Conservation (phyloP, 441 rosid species). For the Populus hybrid region DNA sequence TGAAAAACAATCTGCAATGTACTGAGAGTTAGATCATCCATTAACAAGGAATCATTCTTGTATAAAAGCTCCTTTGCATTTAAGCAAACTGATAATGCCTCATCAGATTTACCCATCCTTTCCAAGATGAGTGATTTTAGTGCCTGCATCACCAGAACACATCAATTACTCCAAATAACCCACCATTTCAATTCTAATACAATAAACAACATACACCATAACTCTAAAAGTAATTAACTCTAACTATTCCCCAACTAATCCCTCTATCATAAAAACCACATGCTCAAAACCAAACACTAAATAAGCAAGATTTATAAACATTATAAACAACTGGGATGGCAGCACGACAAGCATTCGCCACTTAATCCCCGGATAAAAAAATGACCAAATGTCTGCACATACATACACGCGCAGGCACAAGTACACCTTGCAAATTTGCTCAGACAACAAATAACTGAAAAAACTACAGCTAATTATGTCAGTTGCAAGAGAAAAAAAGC, state of each 20-base stretch:
- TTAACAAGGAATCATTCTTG: constrained; percentile 64
- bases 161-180: neutral
- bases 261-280: neutral
- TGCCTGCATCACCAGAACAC: constrained; percentile 43
- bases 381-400: neutral
- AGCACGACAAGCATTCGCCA: neutral
- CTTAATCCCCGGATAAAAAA: neutral
- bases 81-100: constrained; percentile 66
- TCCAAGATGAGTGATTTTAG: constrained; percentile 84
- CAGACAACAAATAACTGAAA: neutral
- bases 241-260: neutral
- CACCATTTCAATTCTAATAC: neutral
- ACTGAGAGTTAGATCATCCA: constrained; percentile 99
- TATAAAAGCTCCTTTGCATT: constrained; percentile 74
- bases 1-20: constrained; percentile 93
- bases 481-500: neutral
- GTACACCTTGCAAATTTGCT: neutral
- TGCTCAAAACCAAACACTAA: neutral
- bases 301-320: neutral
- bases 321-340: neutral
- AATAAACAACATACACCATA: neutral
- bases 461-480: neutral
- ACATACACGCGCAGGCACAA: neutral
- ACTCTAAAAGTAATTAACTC: neutral
- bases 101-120: constrained; percentile 88